These are phyloP conservation scores for Sonneratia caseolaris DNA, from an alignment of 345 rosid species.

Conservation along the genomic window DNA sequence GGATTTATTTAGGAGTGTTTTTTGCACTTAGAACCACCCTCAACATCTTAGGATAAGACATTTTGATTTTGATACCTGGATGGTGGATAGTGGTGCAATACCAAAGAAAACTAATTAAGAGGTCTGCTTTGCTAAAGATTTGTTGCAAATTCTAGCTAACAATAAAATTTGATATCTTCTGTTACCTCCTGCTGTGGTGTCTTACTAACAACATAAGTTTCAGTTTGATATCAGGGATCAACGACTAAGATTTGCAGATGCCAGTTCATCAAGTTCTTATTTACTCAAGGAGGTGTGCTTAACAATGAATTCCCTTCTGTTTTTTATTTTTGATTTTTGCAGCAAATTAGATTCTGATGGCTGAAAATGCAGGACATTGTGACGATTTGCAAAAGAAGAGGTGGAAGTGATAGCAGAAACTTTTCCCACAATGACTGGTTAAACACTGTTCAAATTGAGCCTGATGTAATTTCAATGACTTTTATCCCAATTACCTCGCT, in stretches of 20 bases:
- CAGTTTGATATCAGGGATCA: constrained; percentile 81
- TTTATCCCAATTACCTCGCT: constrained; percentile 87
- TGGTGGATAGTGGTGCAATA: background rate
- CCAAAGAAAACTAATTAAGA: background rate
- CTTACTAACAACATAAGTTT: constrained; percentile 9
- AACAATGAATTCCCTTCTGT: background rate
- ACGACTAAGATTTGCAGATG: constrained; percentile 62
- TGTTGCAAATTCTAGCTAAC: background rate
- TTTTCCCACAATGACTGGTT: constrained; percentile 78
- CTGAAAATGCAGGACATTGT: constrained; percentile 49
- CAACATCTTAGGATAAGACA: background rate
- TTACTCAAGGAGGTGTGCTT: constrained; percentile 67
- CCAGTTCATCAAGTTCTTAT: constrained; percentile 67
- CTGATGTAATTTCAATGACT: constrained; percentile 87
- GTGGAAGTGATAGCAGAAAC: constrained; percentile 58
- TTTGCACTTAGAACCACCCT: background rate
- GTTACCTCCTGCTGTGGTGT: constrained; percentile 1
- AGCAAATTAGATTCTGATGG: background rate
- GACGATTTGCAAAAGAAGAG: constrained; percentile 77
- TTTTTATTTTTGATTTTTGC: background rate
- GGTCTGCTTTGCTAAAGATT: background rate
- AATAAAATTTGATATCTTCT: constrained; percentile 9
- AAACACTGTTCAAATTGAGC: constrained; percentile 76
- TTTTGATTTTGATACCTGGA: background rate
- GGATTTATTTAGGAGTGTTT: background rate